Percentiles rank a stretch among this genome's conserved stretches.
Evolutionary conservation across 192 early-diverging fungal species (phyloP).

Genomic region (Umbelopsis sp.): DNA sequence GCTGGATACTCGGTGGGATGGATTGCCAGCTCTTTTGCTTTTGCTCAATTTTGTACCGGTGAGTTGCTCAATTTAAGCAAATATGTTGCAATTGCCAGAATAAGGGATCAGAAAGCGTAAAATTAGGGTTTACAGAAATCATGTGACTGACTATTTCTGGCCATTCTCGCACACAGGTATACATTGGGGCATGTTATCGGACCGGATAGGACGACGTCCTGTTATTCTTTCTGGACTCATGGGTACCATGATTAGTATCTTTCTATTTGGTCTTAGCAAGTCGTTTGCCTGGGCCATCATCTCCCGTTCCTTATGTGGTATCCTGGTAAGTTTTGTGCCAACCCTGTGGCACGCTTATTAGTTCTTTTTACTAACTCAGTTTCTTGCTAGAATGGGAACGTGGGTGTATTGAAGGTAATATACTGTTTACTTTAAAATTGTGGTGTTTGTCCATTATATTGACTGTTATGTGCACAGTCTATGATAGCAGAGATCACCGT

Average conservation of each 20-base stretch:
- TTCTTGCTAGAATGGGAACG: slow-evolving; percentile 55
- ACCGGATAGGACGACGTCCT: slow-evolving; percentile 71
- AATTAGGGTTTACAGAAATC: not conserved
- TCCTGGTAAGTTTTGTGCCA: slow-evolving; percentile 39
- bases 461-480: slow-evolving; percentile 27
- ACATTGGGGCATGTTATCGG: slow-evolving; percentile 67
- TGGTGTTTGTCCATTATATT: not conserved
- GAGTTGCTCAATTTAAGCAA: not conserved
- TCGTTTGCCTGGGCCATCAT: slow-evolving; percentile 54
- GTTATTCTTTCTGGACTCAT: slow-evolving; percentile 70
- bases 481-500: slow-evolving; percentile 78
- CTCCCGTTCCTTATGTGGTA: slow-evolving; percentile 57
- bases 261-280: slow-evolving; percentile 66
- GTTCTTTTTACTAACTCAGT: not conserved
- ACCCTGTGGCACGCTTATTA: not conserved
- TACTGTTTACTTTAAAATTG: not conserved
- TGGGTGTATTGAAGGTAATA: slow-evolving; percentile 63
- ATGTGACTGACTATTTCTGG: not conserved
- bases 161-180: slow-evolving; percentile 32
- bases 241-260: slow-evolving; percentile 63
- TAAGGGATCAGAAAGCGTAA: not conserved
- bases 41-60: slow-evolving; percentile 56
- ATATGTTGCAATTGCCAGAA: not conserved
- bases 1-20: slow-evolving; percentile 49
- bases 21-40: slow-evolving; percentile 52